phyloP scores from a whole-genome alignment of 805 yeast genomes.

The Metschnikowia amazonensis region DNA sequence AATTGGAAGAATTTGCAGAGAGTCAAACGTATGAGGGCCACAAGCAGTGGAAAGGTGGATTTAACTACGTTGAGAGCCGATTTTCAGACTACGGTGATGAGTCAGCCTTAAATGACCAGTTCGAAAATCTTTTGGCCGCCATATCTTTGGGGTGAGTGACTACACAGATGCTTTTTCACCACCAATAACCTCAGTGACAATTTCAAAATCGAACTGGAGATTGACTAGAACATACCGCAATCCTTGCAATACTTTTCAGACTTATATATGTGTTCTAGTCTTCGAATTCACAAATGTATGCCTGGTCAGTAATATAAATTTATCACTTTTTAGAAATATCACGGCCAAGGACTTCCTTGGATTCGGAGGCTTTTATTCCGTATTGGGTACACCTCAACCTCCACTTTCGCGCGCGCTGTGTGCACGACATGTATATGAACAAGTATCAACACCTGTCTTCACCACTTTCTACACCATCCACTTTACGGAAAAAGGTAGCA shows the following conservation, averaged over 20 bases:
- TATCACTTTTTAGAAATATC: no score
- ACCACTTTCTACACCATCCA: not conserved
- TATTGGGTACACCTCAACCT: not conserved
- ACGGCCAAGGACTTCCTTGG: no score
- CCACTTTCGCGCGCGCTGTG: conserved; percentile 6
- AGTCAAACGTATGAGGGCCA: conserved; percentile 12
- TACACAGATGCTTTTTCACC: not conserved
- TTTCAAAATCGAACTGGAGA: no score
- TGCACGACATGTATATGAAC: conserved; percentile 4
- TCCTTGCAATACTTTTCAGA: no score
- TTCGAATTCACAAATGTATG: no score
- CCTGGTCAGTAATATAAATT: no score
- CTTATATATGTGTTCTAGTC: no score
- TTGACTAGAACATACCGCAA: no score
- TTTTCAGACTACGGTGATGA: conserved; percentile 8
- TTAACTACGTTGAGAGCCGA: conserved; percentile 11
- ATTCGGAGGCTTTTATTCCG: no score
- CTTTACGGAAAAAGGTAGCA: not conserved
- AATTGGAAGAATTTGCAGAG: conserved; percentile 10
- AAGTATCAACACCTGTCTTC: conserved; percentile 4
- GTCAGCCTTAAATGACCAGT: conserved; percentile 18
- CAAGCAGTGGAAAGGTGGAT: conserved; percentile 14
- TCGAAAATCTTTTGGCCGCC: conserved; percentile 15
- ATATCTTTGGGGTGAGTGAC: conserved; percentile 5
- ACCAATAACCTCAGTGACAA: not conserved